phyloP scores from a whole-genome alignment of 306 rosid species.

The Elaeagnus macrophylla region DNA sequence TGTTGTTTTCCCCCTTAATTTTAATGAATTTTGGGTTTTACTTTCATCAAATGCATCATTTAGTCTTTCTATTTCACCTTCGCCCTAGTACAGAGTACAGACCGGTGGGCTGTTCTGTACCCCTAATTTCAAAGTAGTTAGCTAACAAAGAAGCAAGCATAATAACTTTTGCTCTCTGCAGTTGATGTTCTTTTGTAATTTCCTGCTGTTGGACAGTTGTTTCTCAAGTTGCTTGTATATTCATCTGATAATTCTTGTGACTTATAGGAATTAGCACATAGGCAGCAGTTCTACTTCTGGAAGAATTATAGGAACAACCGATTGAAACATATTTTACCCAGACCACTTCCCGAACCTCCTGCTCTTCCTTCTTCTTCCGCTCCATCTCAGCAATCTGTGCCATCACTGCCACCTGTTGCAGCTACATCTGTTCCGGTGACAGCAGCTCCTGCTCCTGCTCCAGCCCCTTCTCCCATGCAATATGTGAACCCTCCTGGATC shows the following conservation, averaged over 20 bases:
- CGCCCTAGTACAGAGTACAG: neutral
- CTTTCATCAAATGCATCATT: slow-evolving; percentile 1
- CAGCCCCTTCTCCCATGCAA: slow-evolving; percentile 69
- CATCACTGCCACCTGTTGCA: slow-evolving; percentile 48
- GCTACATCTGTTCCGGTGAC: slow-evolving; percentile 39
- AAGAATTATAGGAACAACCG: slow-evolving; percentile 90
- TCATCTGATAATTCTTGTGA: slow-evolving; percentile 3
- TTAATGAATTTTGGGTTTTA: neutral
- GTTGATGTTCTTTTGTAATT: neutral
- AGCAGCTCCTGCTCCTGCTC: slow-evolving; percentile 44
- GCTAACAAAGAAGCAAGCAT: too few relatives aligned
- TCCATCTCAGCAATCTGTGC: slow-evolving; percentile 44
- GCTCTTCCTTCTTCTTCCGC: slow-evolving; percentile 45
- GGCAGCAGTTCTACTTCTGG: slow-evolving; percentile 98
- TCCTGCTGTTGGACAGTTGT: neutral
- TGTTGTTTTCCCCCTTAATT: slow-evolving; percentile 6
- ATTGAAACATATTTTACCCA: slow-evolving; percentile 79
- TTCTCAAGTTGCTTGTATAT: neutral
- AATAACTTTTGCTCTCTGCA: too few relatives aligned
- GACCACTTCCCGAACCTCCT: slow-evolving; percentile 66
- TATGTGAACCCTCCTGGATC: slow-evolving; percentile 59
- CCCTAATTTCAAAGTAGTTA: too few relatives aligned
- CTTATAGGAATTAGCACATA: slow-evolving; percentile 74
- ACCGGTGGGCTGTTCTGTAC: too few relatives aligned
- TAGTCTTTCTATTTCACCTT: neutral